phyloP scores from a whole-genome alignment of 2,329 filamentous ascomycete genomes.

The Purpureocillium lavendulum region DNA sequence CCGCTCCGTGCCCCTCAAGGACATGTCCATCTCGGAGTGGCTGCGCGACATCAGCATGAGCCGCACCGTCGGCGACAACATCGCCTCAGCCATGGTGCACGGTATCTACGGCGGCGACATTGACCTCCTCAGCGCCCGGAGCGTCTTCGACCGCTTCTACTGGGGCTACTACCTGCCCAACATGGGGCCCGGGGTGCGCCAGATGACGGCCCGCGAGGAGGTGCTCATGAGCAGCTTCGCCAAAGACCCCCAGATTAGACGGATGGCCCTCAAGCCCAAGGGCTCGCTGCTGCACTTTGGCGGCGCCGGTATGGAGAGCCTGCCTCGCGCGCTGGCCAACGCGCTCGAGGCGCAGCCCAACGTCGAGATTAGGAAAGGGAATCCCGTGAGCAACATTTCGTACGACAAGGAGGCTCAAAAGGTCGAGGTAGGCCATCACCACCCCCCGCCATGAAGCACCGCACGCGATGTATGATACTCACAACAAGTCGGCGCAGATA shows the following conservation, averaged over 20 bases:
- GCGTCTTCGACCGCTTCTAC: conserved; percentile 31
- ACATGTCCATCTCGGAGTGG: conserved; percentile 28
- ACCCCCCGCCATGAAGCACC: too few species aligned
- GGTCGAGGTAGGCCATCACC: conserved; percentile 32
- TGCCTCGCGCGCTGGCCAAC: conserved; percentile 45
- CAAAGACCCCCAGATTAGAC: conserved; percentile 18
- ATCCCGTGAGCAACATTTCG: conserved; percentile 38
- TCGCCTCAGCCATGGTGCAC: conserved; percentile 70
- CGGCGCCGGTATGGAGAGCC: conserved; percentile 52
- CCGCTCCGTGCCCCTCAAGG: conserved; percentile 14
- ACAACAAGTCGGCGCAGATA: conserved; percentile 8
- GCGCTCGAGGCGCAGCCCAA: conserved; percentile 45
- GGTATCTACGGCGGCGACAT: conserved; percentile 92
- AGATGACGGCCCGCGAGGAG: conserved; percentile 21
- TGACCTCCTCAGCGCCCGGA: conserved; percentile 66
- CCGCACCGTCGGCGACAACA: conserved; percentile 52
- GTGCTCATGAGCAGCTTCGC: conserved; percentile 18
- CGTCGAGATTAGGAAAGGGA: conserved; percentile 46
- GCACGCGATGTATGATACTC: not conserved
- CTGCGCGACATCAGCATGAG: conserved; percentile 20
- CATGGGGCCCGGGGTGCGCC: conserved; percentile 31
- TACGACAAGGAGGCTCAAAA: conserved; percentile 26
- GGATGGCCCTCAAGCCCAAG: conserved; percentile 20
- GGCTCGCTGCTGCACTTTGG: conserved; percentile 27
- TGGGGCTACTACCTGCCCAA: conserved; percentile 20